Evolutionary conservation across 805 yeast genomes (phyloP).

Genomic region (Ogataea allantospora): DNA sequence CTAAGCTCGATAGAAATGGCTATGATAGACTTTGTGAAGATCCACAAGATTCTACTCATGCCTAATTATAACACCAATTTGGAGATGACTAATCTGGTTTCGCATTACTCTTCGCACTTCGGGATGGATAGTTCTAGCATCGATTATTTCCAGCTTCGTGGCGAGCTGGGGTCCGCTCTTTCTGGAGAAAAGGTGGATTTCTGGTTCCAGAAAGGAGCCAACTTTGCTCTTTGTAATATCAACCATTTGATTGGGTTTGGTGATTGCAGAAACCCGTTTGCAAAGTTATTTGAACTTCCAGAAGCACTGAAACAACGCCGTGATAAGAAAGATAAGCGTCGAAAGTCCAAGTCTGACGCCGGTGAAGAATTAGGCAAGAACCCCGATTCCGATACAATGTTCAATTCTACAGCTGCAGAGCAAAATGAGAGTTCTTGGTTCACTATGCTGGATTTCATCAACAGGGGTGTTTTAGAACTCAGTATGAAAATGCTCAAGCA

Average conservation of each 20-base stretch:
- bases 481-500: constrained; percentile 66
- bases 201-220: constrained; percentile 74
- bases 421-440: constrained; percentile 50
- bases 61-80: constrained; percentile 54
- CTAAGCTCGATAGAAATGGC: constrained; percentile 59
- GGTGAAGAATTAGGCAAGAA: constrained; percentile 12
- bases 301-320: constrained; percentile 69
- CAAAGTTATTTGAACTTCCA: constrained; percentile 67
- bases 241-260: constrained; percentile 78
- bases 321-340: constrained; percentile 67
- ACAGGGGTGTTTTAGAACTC: constrained; percentile 64
- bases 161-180: constrained; percentile 34
- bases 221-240: constrained; percentile 74
- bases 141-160: constrained; percentile 55
- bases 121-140: constrained; percentile 65
- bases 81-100: constrained; percentile 57
- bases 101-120: constrained; percentile 63
- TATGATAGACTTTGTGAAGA: constrained; percentile 60
- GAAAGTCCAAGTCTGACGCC: constrained; percentile 36
- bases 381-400: constrained; percentile 25
- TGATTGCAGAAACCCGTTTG: constrained; percentile 71
- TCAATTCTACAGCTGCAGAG: constrained; percentile 29
- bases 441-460: constrained; percentile 50
- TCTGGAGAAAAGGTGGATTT: constrained; percentile 54
- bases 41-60: constrained; percentile 64